These are phyloP conservation scores for Didymella arachidicola DNA, from an alignment of 2,329 filamentous ascomycete genomes.

Conservation along the genomic window DNA sequence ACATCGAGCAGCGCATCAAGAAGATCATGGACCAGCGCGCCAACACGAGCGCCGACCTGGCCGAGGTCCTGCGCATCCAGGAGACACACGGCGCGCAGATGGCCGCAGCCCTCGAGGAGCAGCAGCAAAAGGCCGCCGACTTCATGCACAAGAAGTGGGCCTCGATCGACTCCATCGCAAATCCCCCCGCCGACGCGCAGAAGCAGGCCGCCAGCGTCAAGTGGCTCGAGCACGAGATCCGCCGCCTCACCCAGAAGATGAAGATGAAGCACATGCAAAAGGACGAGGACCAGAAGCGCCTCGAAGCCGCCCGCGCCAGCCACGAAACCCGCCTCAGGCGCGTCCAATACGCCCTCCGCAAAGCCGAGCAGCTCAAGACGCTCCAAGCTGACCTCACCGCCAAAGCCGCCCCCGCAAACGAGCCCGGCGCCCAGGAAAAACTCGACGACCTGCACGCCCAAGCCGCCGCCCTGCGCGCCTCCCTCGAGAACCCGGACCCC, in stretches of 20 bases:
- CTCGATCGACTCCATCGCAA: conserved; percentile 32
- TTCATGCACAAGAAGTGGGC: conserved; percentile 38
- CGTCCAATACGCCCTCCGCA: conserved; percentile 35
- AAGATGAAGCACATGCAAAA: conserved; percentile 39
- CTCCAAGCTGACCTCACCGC: conserved; percentile 25
- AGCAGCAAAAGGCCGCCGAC: conserved; percentile 24
- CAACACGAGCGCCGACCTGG: conserved; percentile 68
- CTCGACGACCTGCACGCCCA: conserved; percentile 27
- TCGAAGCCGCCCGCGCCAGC: conserved; percentile 32
- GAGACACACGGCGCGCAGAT: conserved; percentile 46
- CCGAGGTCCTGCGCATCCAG: conserved; percentile 62
- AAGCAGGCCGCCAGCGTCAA: conserved; percentile 31
- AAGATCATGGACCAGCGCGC: conserved; percentile 70
- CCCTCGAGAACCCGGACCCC: conserved; percentile 28
- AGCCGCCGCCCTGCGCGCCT: conserved; percentile 18
- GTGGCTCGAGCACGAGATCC: conserved; percentile 40
- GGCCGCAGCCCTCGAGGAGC: conserved; percentile 25
- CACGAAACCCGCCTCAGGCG: conserved; percentile 35
- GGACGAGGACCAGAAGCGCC: conserved; percentile 35
- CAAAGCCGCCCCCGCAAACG: conserved; percentile 32
- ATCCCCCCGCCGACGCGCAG: conserved; percentile 24
- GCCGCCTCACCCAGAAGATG: conserved; percentile 33
- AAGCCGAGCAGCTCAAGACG: conserved; percentile 34
- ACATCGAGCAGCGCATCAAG: conserved; percentile 60
- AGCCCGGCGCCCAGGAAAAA: conserved; percentile 30